Conservation (phyloP, 2,329 filamentous ascomycete species). For the Sporothrix pseudoabietina region DNA sequence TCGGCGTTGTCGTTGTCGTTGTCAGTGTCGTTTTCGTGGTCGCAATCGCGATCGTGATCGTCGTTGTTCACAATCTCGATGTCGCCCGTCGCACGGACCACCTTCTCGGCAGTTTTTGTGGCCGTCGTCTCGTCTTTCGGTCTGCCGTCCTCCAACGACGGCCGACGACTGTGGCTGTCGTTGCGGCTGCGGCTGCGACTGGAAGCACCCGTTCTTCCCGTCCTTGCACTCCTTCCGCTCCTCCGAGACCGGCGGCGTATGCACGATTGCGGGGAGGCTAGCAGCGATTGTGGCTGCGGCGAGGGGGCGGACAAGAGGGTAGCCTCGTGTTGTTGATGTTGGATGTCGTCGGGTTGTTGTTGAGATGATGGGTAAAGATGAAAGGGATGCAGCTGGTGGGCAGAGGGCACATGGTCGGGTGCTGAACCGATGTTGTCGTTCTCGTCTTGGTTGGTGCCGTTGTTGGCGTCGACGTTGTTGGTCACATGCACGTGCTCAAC, state of each 20-base stretch:
- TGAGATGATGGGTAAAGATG: background rate
- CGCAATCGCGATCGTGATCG: background rate
- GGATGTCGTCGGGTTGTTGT: background rate
- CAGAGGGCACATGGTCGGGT: constrained; percentile 19
- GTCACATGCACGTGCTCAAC: constrained; percentile 15
- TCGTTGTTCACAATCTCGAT: background rate
- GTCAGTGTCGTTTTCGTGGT: background rate
- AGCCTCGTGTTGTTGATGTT: background rate
- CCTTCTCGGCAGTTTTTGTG: background rate
- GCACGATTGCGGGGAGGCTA: constrained; percentile 23
- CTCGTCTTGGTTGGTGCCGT: background rate
- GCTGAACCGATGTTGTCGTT: background rate
- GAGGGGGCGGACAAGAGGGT: background rate
- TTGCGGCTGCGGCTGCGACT: constrained; percentile 17
- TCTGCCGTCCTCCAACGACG: constrained; percentile 16
- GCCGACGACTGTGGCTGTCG: constrained; percentile 1
- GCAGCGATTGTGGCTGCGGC: constrained; percentile 24
- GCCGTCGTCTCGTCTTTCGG: background rate
- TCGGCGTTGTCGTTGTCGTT: background rate
- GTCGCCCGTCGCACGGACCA: background rate
- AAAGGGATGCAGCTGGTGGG: constrained; percentile 14
- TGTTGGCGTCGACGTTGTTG: background rate
- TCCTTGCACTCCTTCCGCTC: background rate
- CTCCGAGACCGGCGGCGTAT: constrained; percentile 18
- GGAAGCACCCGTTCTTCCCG: background rate